Base-by-base conservation (phyloP, 805 yeast genomes). In the Zygoascus biomembranicola region DNA sequence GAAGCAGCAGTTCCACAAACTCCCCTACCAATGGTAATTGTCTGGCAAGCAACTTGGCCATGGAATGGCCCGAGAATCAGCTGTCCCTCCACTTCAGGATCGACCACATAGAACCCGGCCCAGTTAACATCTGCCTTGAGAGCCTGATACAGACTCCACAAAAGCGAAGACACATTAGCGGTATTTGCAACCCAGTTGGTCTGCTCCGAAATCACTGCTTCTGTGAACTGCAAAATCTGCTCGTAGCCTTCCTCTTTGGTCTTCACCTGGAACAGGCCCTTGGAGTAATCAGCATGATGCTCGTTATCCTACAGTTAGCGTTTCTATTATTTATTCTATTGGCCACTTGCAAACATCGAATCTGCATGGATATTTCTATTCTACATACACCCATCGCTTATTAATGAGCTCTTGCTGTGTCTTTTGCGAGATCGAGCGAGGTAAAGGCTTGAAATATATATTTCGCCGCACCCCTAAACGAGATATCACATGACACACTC, bases 11-110 rank as follows among this genome's bases (percentile, higher is more conserved):
- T 72, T 5, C 99, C 98, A 71, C 98, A 94, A 0, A 92, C 98
- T 13, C 99, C 99, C 55, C 71, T 76, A 4, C 96, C 97, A 50
- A 85, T 72, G 53, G 72, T 64, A 54, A 92, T 94, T 28, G 72
- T 71, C 68, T 94, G 98, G 63, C 99, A 92, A 0, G 98, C 98
- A 2, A 92, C 97, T 67, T 89, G 89, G 4, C 99, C 99, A 68
- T 88, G 95, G 68, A 92, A 92, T 13, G 99, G 99, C 0, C 95
- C 99, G 41, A 92, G 72, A 20, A 87, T 75, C 50, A 94, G 72
- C 62, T 77, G 81, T 1, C 66, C 47, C 8, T 26, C n/a, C 10
- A 19, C 8, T 0, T 60, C 48, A 2, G 72, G 67, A 52, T 79
- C 76, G 16, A 74, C 59, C 1, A 87, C 79, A 63, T 92, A 92